Evolutionary conservation across 1,284 basidiomycete genomes (phyloP).

Genomic region (Microstroma glucosiphilum): DNA sequence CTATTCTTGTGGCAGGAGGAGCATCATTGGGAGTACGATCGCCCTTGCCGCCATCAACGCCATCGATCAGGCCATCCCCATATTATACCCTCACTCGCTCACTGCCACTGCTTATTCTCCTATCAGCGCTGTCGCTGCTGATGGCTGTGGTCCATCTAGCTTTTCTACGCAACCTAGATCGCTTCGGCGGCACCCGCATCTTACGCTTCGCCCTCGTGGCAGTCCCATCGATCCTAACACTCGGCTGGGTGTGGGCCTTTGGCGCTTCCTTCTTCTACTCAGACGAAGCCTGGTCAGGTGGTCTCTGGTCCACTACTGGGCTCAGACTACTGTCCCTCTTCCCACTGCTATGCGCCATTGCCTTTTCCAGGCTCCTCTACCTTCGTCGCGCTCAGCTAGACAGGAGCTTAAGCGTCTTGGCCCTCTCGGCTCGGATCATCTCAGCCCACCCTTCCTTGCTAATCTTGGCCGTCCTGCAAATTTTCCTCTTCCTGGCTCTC

Average conservation of each 20-base stretch:
- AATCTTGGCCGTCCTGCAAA: constrained; percentile 69
- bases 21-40: constrained; percentile 18
- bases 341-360: constrained; percentile 64
- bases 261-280: constrained; percentile 82
- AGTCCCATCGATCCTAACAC: constrained; percentile 68
- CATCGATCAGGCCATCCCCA: constrained; percentile 50
- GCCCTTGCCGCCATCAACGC: constrained; percentile 25
- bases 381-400: constrained; percentile 60
- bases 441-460: constrained; percentile 73
- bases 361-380: constrained; percentile 67
- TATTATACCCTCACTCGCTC: constrained; percentile 62
- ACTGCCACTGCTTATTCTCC: constrained; percentile 71
- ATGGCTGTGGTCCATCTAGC: constrained; percentile 63
- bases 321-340: constrained; percentile 71
- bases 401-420: constrained; percentile 67
- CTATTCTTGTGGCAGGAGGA: constrained; percentile 23
- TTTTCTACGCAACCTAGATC: constrained; percentile 28
- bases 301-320: constrained; percentile 73
- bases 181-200: constrained; percentile 29
- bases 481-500: constrained; percentile 65
- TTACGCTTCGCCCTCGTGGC: constrained; percentile 30
- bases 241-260: constrained; percentile 80
- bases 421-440: constrained; percentile 70
- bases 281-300: constrained; percentile 60
- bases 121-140: constrained; percentile 69